Evolutionary conservation across 176 grass and related monocot genomes (phyloP), one percentile per base, ranked within the genome.

Genomic region (Zea luxurians): DNA sequence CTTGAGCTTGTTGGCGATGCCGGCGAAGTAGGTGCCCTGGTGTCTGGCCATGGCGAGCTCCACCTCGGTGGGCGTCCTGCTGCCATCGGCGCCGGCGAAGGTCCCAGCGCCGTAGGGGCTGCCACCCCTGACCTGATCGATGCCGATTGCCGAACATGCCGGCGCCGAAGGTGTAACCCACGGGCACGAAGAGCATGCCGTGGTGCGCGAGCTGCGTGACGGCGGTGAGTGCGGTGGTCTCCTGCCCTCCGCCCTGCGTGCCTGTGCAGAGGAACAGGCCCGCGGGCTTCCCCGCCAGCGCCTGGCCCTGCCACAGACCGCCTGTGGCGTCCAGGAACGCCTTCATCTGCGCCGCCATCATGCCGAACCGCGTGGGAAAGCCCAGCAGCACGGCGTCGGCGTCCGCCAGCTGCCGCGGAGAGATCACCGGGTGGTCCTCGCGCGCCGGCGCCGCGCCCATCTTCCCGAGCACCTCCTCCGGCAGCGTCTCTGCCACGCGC

Each of bases 341-440:
- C 61, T 87, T 87, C 80, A 87, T 83, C 74, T 87, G 85, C 0
- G 80, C 52, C 0, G 85, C 85, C 85, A 87, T 87, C 85, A 87
- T 87, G 60, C 85, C 80, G 50, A 87, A 87, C 68, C 85, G 77
- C 7, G 85, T 78, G n/a, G 85, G 85, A 68, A 87, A 83, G 1
- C 85, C 85, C 13, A 87, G 78, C 1, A 87, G 80, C 35, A 87
- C 15, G 34, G 80, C 85, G 7, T 87, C 85, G 10, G 80, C 80
- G 67, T 83, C 68, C 0, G 80, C 85, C 9, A 87, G 80, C 35
- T 87, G 47, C 40, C 10, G 21, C 8, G 58, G 2, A 1, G 21
- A 15, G 49, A 52, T 61, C 8, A 61, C 58, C 3, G 8, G 58
- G 8, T 35, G 20, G 20, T 27, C 21, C 9, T n/a, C 54, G 52